Evolutionary conservation across 768 basidiomycete species (phyloP).

Genomic region (Cystofilobasidium macerans): DNA sequence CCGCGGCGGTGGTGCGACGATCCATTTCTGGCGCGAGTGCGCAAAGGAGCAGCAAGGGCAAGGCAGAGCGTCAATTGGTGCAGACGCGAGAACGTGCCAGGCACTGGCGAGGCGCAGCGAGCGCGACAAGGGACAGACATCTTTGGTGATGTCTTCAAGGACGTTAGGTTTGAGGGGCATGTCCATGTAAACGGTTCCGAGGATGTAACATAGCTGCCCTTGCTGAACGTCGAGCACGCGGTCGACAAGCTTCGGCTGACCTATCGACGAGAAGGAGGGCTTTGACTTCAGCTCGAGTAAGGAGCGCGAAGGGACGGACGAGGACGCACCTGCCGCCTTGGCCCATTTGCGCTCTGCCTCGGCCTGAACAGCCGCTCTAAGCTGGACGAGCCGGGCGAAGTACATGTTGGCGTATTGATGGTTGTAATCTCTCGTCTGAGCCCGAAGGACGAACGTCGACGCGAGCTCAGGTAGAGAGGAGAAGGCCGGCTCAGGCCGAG

Average conservation of each 20-base stretch:
- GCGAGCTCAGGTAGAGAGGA: slow-evolving; percentile 12
- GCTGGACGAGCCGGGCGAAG: slow-evolving; percentile 49
- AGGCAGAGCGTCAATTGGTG: neutral
- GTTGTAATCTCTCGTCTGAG: slow-evolving; percentile 9
- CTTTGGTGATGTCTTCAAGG: slow-evolving; percentile 84
- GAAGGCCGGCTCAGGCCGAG: slow-evolving; percentile 14
- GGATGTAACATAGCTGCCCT: slow-evolving; percentile 72
- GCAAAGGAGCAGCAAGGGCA: neutral
- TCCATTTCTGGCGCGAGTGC: slow-evolving; percentile 54
- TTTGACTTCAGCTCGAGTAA: too few species aligned
- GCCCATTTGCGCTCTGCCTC: slow-evolving; percentile 49
- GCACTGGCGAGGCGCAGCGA: too few species aligned
- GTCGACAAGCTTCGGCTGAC: slow-evolving; percentile 57
- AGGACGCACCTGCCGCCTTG: slow-evolving; percentile 37
- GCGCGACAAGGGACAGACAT: too few species aligned
- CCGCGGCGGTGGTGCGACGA: slow-evolving; percentile 68
- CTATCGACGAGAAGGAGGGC: too few species aligned
- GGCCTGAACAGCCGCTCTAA: slow-evolving; percentile 45
- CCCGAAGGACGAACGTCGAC: slow-evolving; percentile 11
- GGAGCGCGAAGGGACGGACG: neutral
- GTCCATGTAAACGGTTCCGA: slow-evolving; percentile 95
- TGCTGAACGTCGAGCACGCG: slow-evolving; percentile 79
- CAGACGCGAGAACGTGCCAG: slow-evolving; percentile 38
- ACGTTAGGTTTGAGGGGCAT: slow-evolving; percentile 99
- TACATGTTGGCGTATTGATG: slow-evolving; percentile 59